phyloP scores from a whole-genome alignment of 2,329 filamentous ascomycete genomes.

The Colletotrichum chrysophilum region DNA sequence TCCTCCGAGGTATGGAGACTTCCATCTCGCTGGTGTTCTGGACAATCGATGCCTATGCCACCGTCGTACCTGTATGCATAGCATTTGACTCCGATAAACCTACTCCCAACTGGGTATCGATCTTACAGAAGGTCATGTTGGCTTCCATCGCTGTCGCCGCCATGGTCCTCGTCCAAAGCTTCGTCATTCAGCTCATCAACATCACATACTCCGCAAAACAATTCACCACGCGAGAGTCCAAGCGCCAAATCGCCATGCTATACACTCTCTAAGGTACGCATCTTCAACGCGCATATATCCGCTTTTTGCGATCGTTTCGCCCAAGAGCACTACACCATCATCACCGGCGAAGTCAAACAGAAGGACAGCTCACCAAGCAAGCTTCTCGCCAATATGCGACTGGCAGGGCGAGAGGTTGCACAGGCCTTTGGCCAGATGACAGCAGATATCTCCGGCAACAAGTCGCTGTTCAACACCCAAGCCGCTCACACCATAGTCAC shows the following conservation, averaged over 20 bases:
- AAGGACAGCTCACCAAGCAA: constrained; percentile 6
- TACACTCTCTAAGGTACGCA: background rate
- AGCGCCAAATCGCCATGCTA: background rate
- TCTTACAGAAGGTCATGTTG: background rate
- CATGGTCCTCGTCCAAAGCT: background rate
- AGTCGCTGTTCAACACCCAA: constrained; percentile 1
- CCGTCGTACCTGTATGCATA: background rate
- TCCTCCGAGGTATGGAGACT: background rate
- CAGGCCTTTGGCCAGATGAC: constrained; percentile 6
- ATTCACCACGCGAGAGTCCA: background rate
- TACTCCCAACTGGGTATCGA: background rate
- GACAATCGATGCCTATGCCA: constrained; percentile 5
- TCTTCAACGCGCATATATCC: background rate
- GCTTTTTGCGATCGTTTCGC: constrained; percentile 5
- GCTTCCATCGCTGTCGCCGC: background rate
- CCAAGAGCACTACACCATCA: background rate
- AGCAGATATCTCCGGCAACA: background rate
- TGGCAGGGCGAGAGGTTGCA: background rate
- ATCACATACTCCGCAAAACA: constrained; percentile 3
- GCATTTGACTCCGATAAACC: background rate
- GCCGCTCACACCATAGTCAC: constrained; percentile 2
- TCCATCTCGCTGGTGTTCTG: constrained; percentile 4
- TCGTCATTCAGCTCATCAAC: constrained; percentile 8
- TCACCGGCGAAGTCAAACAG: background rate
- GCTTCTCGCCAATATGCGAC: background rate